phyloP scores from a whole-genome alignment of 2,329 filamentous ascomycete genomes.

The Xenoacremonium recifei region DNA sequence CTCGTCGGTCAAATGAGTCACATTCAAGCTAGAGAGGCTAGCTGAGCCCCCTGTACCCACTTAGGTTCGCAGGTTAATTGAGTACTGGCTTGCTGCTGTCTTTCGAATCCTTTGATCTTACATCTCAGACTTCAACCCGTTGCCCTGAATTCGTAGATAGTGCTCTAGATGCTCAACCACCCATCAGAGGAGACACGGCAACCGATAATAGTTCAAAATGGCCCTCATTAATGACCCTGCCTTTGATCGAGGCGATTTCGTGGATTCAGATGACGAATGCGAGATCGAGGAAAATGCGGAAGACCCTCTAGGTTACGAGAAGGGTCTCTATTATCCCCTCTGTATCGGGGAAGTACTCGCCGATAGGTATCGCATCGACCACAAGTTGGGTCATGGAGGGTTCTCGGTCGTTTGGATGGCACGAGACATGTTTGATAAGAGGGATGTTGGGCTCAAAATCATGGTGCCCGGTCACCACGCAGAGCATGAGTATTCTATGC shows the following conservation, averaged over 20 bases:
- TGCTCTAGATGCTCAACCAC: no score
- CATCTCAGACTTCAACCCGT: no score
- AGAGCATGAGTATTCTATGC: slow-evolving; percentile 5
- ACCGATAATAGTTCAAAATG: no score
- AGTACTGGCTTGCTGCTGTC: no score
- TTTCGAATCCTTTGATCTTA: no score
- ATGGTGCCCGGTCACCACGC: slow-evolving; percentile 3
- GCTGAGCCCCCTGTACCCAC: no score
- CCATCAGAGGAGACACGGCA: no score
- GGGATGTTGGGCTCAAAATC: slow-evolving; percentile 14
- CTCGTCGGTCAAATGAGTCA: no score
- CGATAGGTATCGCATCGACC: slow-evolving; percentile 37
- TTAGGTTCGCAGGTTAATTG: no score
- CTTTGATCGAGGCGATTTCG: slow-evolving; percentile 5
- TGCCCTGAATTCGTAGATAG: no score
- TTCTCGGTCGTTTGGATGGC: slow-evolving; percentile 45
- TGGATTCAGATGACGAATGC: slow-evolving; percentile 3
- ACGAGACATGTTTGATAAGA: slow-evolving; percentile 3
- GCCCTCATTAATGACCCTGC: no score
- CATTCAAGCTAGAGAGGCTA: no score
- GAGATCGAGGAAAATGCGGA: slow-evolving; percentile 2
- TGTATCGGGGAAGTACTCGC: slow-evolving; percentile 37
- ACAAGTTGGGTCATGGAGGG: slow-evolving; percentile 42
- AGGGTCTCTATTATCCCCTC: slow-evolving; percentile 40
- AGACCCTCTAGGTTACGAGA: slow-evolving; percentile 20